Evolutionary conservation across 2,329 filamentous ascomycete genomes (phyloP), one percentile per base, ranked within the genome.

Genomic region (Colletotrichum melonis): DNA sequence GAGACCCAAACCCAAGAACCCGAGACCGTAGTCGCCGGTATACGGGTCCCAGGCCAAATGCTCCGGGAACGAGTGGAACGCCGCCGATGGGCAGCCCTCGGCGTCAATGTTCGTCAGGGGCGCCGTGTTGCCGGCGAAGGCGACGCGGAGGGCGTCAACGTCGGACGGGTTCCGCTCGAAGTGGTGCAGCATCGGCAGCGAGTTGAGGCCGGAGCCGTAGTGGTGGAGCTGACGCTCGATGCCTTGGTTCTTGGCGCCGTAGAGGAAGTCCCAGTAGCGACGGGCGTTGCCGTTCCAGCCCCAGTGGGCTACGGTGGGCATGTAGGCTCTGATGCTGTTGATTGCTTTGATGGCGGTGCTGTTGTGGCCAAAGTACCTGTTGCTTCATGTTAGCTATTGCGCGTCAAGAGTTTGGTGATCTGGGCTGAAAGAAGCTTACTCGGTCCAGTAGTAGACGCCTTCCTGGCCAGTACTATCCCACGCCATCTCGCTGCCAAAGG

Each of bases 401-500:
- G 7, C 3, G 12, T 11, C 24, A 52, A 11, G 5, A 5, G 38
- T 19, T 22, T 16, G 19, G 19, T 30, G 19, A 4, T 14, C n/a
- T n/a, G 38, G n/a, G 26, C 7, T 4, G 19, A 2, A 32, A 5
- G 75, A 7, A 7, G 75, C 79, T 78, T 75, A 85, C 84, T 85
- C 86, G 6, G 85, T 82, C 89, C 89, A 91, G 72, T 89, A 89
- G 72, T 90, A 91, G 0, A 91, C 87, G 0, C 89, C 89, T 77
- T 92, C 89, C 74, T 92, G 89, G 0, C 88, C 89, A 0, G 89
- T 91, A 0, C 87, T 90, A 70, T 92, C 90, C 90, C 90, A 92
- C 0, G 89, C 86, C 88, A 90, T 89, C 77, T 91, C 90, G 63
- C 88, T 90, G 0, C 89, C 89, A 73, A 86, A 92, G 0, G 90